phyloP scores from a whole-genome alignment of 495 filamentous ascomycete species.

The Amorphotheca resinae region DNA sequence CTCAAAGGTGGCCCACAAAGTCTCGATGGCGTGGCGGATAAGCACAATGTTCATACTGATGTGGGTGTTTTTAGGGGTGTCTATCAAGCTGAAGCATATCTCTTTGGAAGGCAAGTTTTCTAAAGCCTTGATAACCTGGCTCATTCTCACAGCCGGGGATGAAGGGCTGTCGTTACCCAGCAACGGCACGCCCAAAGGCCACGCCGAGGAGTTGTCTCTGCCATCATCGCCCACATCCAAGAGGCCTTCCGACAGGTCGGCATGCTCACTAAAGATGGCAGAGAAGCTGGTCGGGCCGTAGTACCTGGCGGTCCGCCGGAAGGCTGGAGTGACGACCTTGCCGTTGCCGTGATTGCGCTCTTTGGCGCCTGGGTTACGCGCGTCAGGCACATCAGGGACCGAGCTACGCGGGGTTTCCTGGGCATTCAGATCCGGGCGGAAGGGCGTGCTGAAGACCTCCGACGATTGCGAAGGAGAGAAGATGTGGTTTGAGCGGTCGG shows the following conservation, averaged over 20 bases:
- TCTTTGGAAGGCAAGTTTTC: neutral
- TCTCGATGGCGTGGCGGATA: neutral
- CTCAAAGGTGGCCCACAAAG: neutral
- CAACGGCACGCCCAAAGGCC: conserved; percentile 12
- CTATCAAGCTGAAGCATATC: conserved; percentile 1
- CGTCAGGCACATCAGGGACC: neutral
- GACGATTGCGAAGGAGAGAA: neutral
- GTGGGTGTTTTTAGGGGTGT: neutral
- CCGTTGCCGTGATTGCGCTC: conserved; percentile 5
- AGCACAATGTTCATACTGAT: neutral
- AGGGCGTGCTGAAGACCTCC: neutral
- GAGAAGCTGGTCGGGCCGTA: conserved; percentile 17
- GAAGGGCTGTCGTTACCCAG: conserved; percentile 8
- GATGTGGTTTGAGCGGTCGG: neutral
- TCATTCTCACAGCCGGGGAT: conserved; percentile 6
- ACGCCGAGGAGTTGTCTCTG: conserved; percentile 12
- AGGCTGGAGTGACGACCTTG: conserved; percentile 2
- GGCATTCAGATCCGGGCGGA: neutral
- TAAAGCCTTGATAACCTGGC: neutral
- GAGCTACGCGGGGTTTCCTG: neutral
- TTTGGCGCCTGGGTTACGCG: neutral
- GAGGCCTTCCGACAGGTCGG: conserved; percentile 2
- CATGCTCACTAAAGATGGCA: conserved; percentile 13
- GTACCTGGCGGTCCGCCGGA: conserved; percentile 10
- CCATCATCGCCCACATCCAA: conserved; percentile 14